Evolutionary conservation across 73 alveolate genomes (phyloP).

Genomic region (Paramecium caudatum): DNA sequence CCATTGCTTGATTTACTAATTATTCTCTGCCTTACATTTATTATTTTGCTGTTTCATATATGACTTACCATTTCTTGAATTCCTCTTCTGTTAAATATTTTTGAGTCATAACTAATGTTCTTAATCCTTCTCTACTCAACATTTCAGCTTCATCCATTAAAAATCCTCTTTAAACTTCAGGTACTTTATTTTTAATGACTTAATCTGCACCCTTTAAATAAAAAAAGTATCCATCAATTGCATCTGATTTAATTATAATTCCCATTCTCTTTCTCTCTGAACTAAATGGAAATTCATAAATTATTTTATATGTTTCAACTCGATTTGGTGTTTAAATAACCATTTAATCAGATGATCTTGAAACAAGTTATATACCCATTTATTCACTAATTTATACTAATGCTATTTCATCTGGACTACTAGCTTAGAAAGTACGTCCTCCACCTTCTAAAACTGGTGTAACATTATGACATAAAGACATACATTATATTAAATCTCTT

Average conservation of each 20-base stretch:
- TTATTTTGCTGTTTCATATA: constrained; percentile 87
- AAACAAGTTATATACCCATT: constrained; percentile 81
- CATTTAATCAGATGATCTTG: constrained; percentile 83
- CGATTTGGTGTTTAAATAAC: constrained; percentile 78
- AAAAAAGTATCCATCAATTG: constrained; percentile 84
- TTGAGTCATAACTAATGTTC: constrained; percentile 94
- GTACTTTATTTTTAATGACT: constrained; percentile 90
- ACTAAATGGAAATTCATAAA: constrained; percentile 93
- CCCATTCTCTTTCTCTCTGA: constrained; percentile 96
- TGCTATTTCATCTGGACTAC: constrained; percentile 98
- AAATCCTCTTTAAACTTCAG: constrained; percentile 83
- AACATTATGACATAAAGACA: constrained; percentile 88
- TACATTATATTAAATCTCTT: constrained; percentile 80
- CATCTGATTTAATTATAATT: constrained; percentile 83
- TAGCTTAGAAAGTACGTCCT: constrained; percentile 86
- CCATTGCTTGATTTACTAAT: constrained; percentile 80
- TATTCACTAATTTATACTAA: constrained; percentile 92
- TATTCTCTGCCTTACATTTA: constrained; percentile 88
- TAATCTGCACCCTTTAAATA: constrained; percentile 98
- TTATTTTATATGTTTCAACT: constrained; percentile 85
- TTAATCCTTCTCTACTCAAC: constrained; percentile 93
- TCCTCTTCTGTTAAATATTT: constrained; percentile 82
- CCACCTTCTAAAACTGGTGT: constrained; percentile 87
- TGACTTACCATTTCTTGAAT: constrained; percentile 81
- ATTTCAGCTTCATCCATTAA: constrained; percentile 91